Evolutionary conservation across 202 grass and related monocot species (phyloP), one percentile per base, ranked within the genome.

Genomic region (Miscanthus sacchariflorus): DNA sequence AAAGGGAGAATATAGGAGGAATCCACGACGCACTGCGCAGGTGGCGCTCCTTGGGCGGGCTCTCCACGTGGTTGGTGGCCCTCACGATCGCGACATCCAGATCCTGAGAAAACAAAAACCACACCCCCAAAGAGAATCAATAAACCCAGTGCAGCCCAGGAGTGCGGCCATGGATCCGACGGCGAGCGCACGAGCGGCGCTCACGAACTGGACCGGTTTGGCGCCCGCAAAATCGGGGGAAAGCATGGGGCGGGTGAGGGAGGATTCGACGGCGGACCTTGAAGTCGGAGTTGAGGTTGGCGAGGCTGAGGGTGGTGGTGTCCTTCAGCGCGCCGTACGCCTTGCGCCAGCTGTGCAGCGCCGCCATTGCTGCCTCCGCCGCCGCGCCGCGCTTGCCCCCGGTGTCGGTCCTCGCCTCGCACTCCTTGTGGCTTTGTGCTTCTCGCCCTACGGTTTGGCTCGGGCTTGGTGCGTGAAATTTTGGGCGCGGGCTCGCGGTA

Each of bases 21-120:
- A 90, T 83, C 46, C 58, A 75, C 90, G 14, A 78, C 90, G 19
- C 81, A 99, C 97, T 99, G 74, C 93, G 90, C 39, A 99, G 94
- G 85, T 96, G 82, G 33, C 93, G 88, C 83, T 98, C 96, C 89
- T 98, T 98, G 64, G 96, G 96, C 66, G 93, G 93, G 83, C 56
- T 72, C 85, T 98, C 95, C 72, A 98, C 86, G 81, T 98, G 95
- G 85, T 98, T 98, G 39, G 95, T 98, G 43, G 95, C 91, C 90
- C 92, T 98, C 23, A 98, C 93, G 86, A 99, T 93, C 79, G 94
- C 91, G 88, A 99, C 97, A 93, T 99, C 97, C 94, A 99, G 93
- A 93, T 99, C 91, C 94, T 99, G 84, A 74, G 27, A 7, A 50
- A 45, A 19, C 18, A 19, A 44, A 70, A 38, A 63, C 4, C 67